phyloP scores from a whole-genome alignment of 108 stramenopile species.

The Cafeteria roenbergensis region DNA sequence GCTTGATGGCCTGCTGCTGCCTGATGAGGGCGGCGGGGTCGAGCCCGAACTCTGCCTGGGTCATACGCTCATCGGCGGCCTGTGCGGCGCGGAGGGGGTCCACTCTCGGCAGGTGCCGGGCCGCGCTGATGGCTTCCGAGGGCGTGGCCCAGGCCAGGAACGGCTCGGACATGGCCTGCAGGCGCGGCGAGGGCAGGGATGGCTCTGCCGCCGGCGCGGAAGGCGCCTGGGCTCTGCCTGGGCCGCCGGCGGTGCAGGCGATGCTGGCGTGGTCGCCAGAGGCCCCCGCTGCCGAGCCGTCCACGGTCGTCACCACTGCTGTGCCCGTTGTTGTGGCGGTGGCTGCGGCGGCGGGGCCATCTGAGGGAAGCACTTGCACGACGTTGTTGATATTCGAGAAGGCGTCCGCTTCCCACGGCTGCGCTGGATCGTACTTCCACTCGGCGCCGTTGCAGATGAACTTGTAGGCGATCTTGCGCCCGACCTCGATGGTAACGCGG shows the following conservation, averaged over 20 bases:
- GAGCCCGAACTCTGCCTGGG: too few relatives aligned
- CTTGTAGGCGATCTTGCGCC: too few relatives aligned
- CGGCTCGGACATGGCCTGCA: too few relatives aligned
- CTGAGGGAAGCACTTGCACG: background rate
- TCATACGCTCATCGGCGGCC: too few relatives aligned
- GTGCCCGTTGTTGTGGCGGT: background rate
- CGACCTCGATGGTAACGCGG: too few relatives aligned
- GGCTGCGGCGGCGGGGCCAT: background rate
- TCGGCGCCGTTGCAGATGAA: slow-evolving; percentile 29
- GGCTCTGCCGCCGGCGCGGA: background rate
- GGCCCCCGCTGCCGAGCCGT: background rate
- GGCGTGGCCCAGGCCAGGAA: too few relatives aligned
- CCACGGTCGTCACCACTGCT: background rate
- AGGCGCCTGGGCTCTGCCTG: background rate
- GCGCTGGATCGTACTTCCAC: slow-evolving; percentile 25
- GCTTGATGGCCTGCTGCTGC: too few relatives aligned
- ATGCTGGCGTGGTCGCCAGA: background rate
- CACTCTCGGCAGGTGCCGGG: too few relatives aligned
- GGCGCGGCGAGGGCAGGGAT: too few relatives aligned
- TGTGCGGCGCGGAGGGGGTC: too few relatives aligned
- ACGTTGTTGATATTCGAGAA: slow-evolving; percentile 31
- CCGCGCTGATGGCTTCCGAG: too few relatives aligned
- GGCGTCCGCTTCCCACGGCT: slow-evolving; percentile 10
- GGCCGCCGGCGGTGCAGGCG: background rate
- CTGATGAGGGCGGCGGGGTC: too few relatives aligned